These are phyloP conservation scores for Cantharellus cinnabarinus DNA, from an alignment of 768 basidiomycete genomes.

Conservation along the genomic window DNA sequence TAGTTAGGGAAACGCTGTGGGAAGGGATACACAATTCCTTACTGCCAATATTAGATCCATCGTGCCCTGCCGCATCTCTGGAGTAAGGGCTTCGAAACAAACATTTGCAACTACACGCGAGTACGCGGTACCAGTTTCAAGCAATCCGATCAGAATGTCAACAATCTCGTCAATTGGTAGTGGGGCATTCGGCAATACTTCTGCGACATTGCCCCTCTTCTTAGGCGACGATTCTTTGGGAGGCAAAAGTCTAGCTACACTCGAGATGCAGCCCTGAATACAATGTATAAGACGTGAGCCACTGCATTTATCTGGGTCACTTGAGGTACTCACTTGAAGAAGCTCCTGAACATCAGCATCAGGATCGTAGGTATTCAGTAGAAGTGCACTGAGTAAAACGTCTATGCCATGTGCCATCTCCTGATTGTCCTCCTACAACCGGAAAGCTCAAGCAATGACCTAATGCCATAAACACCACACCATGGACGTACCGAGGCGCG, in stretches of 20 bases:
- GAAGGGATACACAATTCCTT: conserved; percentile 15
- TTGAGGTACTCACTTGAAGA: background rate
- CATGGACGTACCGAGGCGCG: conserved; percentile 11
- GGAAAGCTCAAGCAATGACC: conserved; percentile 15
- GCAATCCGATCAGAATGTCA: conserved; percentile 73
- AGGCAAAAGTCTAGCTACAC: background rate
- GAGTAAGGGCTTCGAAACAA: conserved; percentile 54
- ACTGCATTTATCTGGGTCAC: background rate
- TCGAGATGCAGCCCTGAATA: background rate
- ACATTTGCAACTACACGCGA: conserved; percentile 62
- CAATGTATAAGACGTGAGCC: background rate
- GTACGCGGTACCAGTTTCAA: conserved; percentile 68
- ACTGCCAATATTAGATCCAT: conserved; percentile 68
- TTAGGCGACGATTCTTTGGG: background rate
- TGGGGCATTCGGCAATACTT: conserved; percentile 17
- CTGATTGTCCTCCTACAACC: conserved; percentile 16
- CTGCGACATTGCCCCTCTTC: conserved; percentile 3
- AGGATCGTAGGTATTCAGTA: conserved; percentile 54
- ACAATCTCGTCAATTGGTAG: conserved; percentile 69
- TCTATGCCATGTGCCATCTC: conserved; percentile 50
- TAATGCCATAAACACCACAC: background rate
- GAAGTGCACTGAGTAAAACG: conserved; percentile 45
- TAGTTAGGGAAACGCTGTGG: background rate
- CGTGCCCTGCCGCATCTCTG: conserved; percentile 43
- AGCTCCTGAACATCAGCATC: conserved; percentile 28